Conservation (phyloP, 2,329 filamentous ascomycete genomes). For the Fusarium camptoceras region DNA sequence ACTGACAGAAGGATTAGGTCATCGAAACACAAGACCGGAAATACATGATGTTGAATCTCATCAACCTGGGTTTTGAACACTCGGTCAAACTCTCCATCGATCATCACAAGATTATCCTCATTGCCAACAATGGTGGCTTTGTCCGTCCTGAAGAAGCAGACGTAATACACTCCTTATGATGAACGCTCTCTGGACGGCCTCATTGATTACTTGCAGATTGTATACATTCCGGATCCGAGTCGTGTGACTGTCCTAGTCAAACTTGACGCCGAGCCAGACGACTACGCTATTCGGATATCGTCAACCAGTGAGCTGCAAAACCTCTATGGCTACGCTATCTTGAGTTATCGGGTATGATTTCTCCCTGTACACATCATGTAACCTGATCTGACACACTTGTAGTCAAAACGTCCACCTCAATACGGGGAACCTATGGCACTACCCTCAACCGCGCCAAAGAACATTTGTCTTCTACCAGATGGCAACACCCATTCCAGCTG, state of each 20-base stretch:
- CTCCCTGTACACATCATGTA: rapidly evolving
- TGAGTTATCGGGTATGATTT: not conserved
- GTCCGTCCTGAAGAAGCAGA: not conserved
- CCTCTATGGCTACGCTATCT: not conserved
- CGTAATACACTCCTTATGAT: not conserved
- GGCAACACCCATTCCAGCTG: not conserved
- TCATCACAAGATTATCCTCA: not conserved
- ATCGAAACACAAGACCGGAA: not conserved
- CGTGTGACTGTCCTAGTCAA: conserved; percentile 2
- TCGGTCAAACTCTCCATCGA: conserved; percentile 3
- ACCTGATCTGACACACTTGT: not conserved
- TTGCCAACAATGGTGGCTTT: conserved; percentile 17
- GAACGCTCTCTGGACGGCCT: not conserved
- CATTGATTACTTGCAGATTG: not conserved
- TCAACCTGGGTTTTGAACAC: conserved; percentile 13
- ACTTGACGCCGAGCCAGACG: not conserved
- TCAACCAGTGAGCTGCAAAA: not conserved
- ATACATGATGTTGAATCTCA: conserved; percentile 11
- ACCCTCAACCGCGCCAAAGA: not conserved
- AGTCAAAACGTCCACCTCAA: not conserved
- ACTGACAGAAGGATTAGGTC: not conserved
- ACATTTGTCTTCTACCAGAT: not conserved
- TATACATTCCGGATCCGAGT: conserved; percentile 2
- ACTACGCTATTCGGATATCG: not conserved
- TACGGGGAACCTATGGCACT: conserved; percentile 6